Percentiles rank a stretch among this genome's conserved stretches.
phyloP scores from a whole-genome alignment of 2,329 filamentous ascomycete species.

The Fonsecaea nubica region DNA sequence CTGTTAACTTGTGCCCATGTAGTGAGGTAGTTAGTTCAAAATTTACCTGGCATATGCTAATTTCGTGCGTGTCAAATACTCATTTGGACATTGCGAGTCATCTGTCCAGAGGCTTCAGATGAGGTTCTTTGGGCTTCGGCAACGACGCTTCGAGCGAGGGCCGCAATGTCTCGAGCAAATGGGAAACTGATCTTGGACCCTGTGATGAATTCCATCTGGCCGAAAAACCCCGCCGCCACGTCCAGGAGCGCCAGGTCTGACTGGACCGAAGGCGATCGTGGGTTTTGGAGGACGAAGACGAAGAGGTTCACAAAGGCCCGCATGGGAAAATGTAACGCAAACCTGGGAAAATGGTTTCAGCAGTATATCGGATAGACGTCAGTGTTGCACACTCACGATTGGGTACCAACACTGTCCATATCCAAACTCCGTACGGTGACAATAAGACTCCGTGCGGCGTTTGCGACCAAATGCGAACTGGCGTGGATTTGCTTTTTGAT shows the following conservation, averaged over 20 bases:
- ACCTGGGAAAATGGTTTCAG: conserved; percentile 3
- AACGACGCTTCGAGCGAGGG: conserved; percentile 13
- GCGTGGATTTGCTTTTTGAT: conserved; percentile 3
- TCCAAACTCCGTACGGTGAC: conserved; percentile 10
- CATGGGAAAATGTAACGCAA: conserved; percentile 14
- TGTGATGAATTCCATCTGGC: conserved; percentile 20
- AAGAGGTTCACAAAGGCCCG: conserved; percentile 20
- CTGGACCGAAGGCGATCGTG: not conserved
- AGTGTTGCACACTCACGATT: not conserved
- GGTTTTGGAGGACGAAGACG: conserved; percentile 10
- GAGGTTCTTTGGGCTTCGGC: not conserved
- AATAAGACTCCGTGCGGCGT: conserved; percentile 17
- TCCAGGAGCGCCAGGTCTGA: conserved; percentile 21
- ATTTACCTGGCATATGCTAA: not conserved
- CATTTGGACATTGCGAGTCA: not conserved
- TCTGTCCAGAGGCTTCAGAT: not conserved
- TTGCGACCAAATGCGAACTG: conserved; percentile 11
- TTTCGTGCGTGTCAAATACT: not conserved
- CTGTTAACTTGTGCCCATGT: not conserved
- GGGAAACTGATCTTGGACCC: conserved; percentile 12
- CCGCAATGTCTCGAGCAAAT: conserved; percentile 20
- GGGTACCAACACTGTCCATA: conserved; percentile 7
- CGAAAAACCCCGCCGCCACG: conserved; percentile 19
- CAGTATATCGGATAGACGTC: not conserved
- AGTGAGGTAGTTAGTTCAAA: not conserved